Evolutionary conservation across 1,284 basidiomycete species (phyloP).

Genomic region (Pholiota adiposa): DNA sequence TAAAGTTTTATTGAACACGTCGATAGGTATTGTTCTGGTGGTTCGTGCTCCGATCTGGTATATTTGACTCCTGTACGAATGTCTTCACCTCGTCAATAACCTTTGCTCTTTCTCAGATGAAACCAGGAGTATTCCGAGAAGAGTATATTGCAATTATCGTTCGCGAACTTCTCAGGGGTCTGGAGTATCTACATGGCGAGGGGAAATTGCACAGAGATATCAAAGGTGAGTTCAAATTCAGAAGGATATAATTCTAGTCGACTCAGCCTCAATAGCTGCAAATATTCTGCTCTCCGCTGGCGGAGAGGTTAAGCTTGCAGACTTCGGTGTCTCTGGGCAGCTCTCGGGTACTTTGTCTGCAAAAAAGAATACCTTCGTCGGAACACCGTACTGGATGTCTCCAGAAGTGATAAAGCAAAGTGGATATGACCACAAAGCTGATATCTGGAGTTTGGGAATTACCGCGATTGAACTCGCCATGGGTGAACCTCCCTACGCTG

Average conservation of each 20-base stretch:
- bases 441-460: conserved; percentile 97
- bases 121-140: conserved; percentile 95
- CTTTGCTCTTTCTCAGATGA: conserved; percentile 73
- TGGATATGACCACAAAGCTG: conserved; percentile 98
- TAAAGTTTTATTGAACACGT: conserved; percentile 10
- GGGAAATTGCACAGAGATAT: conserved; percentile 98
- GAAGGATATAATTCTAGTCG: conserved; percentile 6
- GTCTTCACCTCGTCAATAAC: conserved; percentile 13
- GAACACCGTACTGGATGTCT: conserved; percentile 99
- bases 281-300: conserved; percentile 93
- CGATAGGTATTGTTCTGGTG: conserved; percentile 80
- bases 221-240: conserved; percentile 66
- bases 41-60: conserved; percentile 85
- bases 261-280: conserved; percentile 63
- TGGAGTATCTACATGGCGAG: conserved; percentile 96
- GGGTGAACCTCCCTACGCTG: conserved; percentile 97
- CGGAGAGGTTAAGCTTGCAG: conserved; percentile 98
- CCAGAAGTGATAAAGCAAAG: conserved; percentile 99
- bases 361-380: conserved; percentile 99
- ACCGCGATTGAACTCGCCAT: conserved; percentile 97
- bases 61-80: conserved; percentile 24
- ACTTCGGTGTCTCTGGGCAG: conserved; percentile 99
- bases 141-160: conserved; percentile 99
- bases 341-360: conserved; percentile 93
- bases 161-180: conserved; percentile 87